A percentile compares a stretch with the other conserved stretches of the same genome.
These are phyloP conservation scores for Mycena venus DNA, from an alignment of 768 basidiomycete genomes.

Conservation along the genomic window DNA sequence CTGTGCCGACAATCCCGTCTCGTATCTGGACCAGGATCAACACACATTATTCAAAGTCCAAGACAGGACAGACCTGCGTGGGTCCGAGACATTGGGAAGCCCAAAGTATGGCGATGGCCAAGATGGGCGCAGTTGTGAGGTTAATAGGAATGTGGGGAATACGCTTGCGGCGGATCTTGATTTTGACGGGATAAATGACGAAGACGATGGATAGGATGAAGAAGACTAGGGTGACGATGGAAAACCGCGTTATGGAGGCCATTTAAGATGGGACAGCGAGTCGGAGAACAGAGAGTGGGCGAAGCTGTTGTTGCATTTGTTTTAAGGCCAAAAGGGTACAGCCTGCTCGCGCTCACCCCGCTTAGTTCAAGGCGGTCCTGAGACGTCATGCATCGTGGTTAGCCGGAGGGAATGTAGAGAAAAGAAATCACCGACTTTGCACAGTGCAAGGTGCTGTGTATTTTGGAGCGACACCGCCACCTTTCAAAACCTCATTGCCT, in stretches of 20 bases:
- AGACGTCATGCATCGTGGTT: too few species aligned
- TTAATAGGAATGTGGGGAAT: conserved; percentile 53
- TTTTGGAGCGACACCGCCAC: too few species aligned
- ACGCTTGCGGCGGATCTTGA: conserved; percentile 42
- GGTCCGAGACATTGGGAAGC: conserved; percentile 61
- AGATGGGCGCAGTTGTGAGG: conserved; percentile 62
- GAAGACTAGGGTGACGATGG: conserved; percentile 61
- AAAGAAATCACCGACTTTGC: too few species aligned
- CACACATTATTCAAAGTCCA: not conserved
- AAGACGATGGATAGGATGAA: conserved; percentile 64
- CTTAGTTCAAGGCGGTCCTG: too few species aligned
- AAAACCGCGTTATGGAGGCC: conserved; percentile 54
- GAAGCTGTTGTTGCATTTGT: too few species aligned
- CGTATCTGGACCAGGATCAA: conserved; percentile 56
- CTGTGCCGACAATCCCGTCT: conserved; percentile 75
- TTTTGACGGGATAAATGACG: conserved; percentile 57
- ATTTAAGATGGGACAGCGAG: not conserved
- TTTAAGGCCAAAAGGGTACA: too few species aligned
- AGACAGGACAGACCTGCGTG: conserved; percentile 37
- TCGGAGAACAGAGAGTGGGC: not conserved
- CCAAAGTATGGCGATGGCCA: conserved; percentile 64
- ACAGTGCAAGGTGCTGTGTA: too few species aligned
- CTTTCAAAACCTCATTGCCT: not conserved
- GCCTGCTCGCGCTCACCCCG: too few species aligned
- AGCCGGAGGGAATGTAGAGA: too few species aligned